Evolutionary conservation across 305 asterid genomes (phyloP).

Genomic region (Solanum hybrid): DNA sequence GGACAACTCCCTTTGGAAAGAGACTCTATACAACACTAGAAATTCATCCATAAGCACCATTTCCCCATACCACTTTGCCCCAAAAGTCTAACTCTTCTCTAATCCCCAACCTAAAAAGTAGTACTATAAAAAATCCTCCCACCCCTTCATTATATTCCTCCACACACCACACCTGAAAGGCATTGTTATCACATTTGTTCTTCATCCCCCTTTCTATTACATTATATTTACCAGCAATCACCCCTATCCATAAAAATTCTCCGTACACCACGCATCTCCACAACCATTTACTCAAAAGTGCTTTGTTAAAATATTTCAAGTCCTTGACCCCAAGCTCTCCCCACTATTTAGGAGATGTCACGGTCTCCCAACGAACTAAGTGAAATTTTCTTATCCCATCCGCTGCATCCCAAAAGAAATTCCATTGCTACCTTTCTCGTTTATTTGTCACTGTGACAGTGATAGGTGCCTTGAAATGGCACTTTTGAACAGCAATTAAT

Average conservation of each 20-base stretch:
- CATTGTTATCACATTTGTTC: not conserved
- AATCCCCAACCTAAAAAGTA: not conserved
- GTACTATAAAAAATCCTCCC: not conserved
- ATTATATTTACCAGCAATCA: not conserved
- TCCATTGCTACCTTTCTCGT: not conserved
- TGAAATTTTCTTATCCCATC: not conserved
- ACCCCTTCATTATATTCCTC: not conserved
- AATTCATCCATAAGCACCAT: not conserved
- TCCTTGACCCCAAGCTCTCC: not conserved
- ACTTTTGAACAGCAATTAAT: not conserved
- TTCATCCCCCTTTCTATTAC: not conserved
- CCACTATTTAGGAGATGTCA: not conserved
- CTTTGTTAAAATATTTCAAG: not conserved
- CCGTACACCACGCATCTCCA: not conserved
- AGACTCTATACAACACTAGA: not conserved
- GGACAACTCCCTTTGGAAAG: not conserved
- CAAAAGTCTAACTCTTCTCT: not conserved
- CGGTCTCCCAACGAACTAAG: not conserved
- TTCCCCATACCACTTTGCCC: not conserved
- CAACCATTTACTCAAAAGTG: not conserved
- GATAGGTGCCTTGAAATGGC: not conserved
- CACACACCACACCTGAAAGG: not conserved
- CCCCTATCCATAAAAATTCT: not conserved
- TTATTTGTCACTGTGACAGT: not conserved
- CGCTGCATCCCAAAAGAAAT: not conserved